Evolutionary conservation across 495 filamentous ascomycete genomes (phyloP), one percentile per base, ranked within the genome.

Genomic region (Rusavskia elegans): DNA sequence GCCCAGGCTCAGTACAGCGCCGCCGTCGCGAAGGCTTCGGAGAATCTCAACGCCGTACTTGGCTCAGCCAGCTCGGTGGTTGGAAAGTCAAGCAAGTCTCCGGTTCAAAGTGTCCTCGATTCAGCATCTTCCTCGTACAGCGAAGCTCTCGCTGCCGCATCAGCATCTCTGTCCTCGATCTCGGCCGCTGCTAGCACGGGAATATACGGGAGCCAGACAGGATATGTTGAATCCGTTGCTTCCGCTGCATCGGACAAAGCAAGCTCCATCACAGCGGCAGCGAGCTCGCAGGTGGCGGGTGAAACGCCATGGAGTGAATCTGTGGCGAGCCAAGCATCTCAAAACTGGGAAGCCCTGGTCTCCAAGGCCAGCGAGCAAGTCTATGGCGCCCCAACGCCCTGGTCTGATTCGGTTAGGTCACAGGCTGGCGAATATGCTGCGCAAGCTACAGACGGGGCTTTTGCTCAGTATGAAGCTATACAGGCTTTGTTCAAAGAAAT

Each of bases 401-500:
- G 76, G 68, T 76, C 77, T 32, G 68, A 75, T 11, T 73, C 75
- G 0, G 70, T 69, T 14, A 66, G 72, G 19, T 71, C 72, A 5
- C 66, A 74, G 45, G 82, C 74, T 8, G 75, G 68, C 17, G 70
- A 69, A 11, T 82, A 78, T 54, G 68, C 73, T 27, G 68, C 77
- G 27, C 71, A 73, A 25, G 76, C 75, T 16, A 70, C 74, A 7
- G 67, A 72, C 17, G 68, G 70, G 14, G 74, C 75, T 2, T 68
- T 65, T 17, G 64, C 71, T 2, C 83, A 85, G 49, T 89, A 84
- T 55, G 74, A 76, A 9, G 81, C 75, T n/a, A 69, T 93, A 2
- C 77, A 81, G 59, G 76, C 71, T 20, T 70, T 95, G 1, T 73
- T 95, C 14, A 82, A 81, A 13, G 87, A 95, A 58, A 68, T 95